phyloP scores from a whole-genome alignment of 495 filamentous ascomycete species.

The Astrothelium subdiscretum region DNA sequence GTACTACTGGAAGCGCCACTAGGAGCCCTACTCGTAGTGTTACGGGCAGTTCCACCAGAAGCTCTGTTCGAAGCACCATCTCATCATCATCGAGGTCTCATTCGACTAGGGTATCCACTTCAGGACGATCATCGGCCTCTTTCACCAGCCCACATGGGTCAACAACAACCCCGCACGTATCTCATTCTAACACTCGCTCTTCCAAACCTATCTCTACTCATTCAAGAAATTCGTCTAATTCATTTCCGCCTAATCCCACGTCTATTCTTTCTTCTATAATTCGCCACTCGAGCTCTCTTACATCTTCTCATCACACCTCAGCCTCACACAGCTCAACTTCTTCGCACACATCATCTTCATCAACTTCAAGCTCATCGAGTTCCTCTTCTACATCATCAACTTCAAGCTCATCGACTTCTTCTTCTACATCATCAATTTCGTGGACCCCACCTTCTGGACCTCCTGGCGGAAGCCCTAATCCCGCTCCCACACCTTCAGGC shows the following conservation, averaged over 20 bases:
- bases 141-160: not conserved
- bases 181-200: not conserved
- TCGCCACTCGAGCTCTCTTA: not conserved
- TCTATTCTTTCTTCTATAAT: not conserved
- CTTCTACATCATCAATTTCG: not conserved
- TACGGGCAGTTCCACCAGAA: not conserved
- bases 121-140: not conserved
- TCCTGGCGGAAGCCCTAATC: not conserved
- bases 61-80: not conserved
- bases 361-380: not conserved
- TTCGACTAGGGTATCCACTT: not conserved
- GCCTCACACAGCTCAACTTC: not conserved
- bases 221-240: not conserved
- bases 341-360: not conserved
- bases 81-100: too few relatives aligned
- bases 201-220: not conserved
- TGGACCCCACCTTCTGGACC: not conserved
- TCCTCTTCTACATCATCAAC: not conserved
- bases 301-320: not conserved
- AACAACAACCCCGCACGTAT: not conserved
- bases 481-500: not conserved
- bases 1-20: not conserved
- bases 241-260: not conserved
- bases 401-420: not conserved
- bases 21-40: not conserved